Evolutionary conservation across 192 early-diverging fungal species (phyloP).

Genomic region (Linderina pennispora): DNA sequence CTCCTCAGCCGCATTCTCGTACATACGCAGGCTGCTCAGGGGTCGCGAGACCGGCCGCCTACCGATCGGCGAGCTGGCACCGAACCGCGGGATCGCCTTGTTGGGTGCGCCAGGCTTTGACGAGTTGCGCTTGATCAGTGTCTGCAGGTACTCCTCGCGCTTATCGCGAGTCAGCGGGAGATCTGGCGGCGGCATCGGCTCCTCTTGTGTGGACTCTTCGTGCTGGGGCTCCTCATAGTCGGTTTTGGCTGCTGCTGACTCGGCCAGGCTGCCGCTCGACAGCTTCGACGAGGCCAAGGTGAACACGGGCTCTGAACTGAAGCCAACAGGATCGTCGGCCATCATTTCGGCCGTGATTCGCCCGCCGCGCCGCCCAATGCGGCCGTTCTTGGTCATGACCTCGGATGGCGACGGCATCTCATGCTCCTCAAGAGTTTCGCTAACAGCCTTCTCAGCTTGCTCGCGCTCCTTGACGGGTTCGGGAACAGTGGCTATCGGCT

Average conservation of each 20-base stretch:
- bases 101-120: constrained; percentile 16
- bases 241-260: constrained; percentile 1
- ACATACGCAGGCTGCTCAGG: constrained; percentile 4
- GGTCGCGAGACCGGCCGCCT: too few species aligned
- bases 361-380: constrained; percentile 40
- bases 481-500: background rate
- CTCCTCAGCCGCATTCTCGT: background rate
- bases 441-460: background rate
- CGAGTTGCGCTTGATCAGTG: constrained; percentile 42
- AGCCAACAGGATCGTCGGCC: constrained; percentile 11
- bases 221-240: constrained; percentile 10
- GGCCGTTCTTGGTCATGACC: constrained; percentile 1
- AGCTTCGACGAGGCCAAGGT: constrained; percentile 7
- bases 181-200: constrained; percentile 10
- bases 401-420: background rate
- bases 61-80: constrained; percentile 29
- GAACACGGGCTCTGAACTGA: constrained; percentile 4
- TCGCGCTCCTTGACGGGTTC: background rate
- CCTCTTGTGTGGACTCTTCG: constrained; percentile 1
- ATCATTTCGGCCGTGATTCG: constrained; percentile 29
- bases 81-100: constrained; percentile 19
- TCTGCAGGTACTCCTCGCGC: constrained; percentile 45
- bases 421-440: too few species aligned
- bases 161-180: constrained; percentile 42
- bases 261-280: constrained; percentile 3